Evolutionary conservation across 2,329 filamentous ascomycete species (phyloP).

Genomic region (Torrubiella hemipterigena): DNA sequence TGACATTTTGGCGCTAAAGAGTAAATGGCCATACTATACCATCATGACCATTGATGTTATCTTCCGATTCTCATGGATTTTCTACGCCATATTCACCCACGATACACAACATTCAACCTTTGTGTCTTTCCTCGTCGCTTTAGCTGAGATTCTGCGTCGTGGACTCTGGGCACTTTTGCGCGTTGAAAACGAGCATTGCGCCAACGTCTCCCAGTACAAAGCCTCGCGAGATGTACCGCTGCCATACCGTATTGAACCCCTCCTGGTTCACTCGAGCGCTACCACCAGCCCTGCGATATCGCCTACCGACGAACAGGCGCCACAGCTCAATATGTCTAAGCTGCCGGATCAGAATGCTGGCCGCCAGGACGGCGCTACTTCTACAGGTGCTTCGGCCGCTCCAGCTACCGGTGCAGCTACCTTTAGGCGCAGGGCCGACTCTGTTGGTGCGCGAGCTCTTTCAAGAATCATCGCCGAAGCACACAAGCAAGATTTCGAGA

Average conservation of each 20-base stretch:
- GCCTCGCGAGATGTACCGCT: conserved; percentile 79
- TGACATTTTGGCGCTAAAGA: conserved; percentile 68
- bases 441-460: conserved; percentile 24
- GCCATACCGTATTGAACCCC: conserved; percentile 56
- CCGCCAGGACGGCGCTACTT: background rate
- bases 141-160: conserved; percentile 72
- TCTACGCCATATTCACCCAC: conserved; percentile 74
- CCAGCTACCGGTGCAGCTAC: conserved; percentile 11
- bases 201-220: conserved; percentile 81
- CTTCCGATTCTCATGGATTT: conserved; percentile 86
- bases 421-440: conserved; percentile 20
- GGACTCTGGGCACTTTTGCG: conserved; percentile 89
- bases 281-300: conserved; percentile 14
- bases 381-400: conserved; percentile 10
- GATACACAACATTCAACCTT: conserved; percentile 74
- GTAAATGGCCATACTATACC: conserved; percentile 70
- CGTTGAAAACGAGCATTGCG: conserved; percentile 95
- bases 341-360: conserved; percentile 4
- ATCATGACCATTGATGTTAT: conserved; percentile 78
- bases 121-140: conserved; percentile 64
- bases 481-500: conserved; percentile 86
- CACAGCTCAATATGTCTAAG: too few species aligned
- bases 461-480: conserved; percentile 65
- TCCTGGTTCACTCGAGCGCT: conserved; percentile 28
- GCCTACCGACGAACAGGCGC: conserved; percentile 10